Evolutionary conservation across 2,329 filamentous ascomycete species (phyloP).

Genomic region (Lecanicillium sp.): DNA sequence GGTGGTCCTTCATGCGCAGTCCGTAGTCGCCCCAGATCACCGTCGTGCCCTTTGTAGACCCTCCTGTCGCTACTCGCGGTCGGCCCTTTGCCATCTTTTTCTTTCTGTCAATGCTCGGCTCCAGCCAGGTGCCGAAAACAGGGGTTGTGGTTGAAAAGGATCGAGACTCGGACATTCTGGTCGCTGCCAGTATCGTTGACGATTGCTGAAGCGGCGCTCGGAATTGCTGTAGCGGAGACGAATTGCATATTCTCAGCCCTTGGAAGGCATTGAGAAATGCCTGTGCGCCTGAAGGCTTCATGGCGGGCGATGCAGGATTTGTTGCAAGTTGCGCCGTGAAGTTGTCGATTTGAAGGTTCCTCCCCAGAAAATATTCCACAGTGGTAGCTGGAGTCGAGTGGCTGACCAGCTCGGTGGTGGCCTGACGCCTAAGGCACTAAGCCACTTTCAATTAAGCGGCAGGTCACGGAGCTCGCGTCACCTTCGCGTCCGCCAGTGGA

Average conservation of each 20-base stretch:
- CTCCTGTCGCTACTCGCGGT: slow-evolving; percentile 80
- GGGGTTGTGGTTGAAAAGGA: slow-evolving; percentile 65
- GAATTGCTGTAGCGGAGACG: slow-evolving; percentile 31
- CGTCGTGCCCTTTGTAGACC: slow-evolving; percentile 85
- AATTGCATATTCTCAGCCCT: slow-evolving; percentile 36
- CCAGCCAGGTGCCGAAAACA: slow-evolving; percentile 66
- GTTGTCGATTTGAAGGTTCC: slow-evolving; percentile 13
- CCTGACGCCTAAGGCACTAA: slow-evolving; percentile 17
- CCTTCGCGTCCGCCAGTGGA: slow-evolving; percentile 29
- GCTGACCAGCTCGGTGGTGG: slow-evolving; percentile 8
- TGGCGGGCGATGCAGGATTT: slow-evolving; percentile 24
- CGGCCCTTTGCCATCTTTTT: slow-evolving; percentile 89
- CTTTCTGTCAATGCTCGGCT: slow-evolving; percentile 67
- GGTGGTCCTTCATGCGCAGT: slow-evolving; percentile 85
- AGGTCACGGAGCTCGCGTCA: slow-evolving; percentile 37
- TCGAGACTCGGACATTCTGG: slow-evolving; percentile 37
- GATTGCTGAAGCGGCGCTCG: slow-evolving; percentile 23
- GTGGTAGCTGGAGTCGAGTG: not conserved
- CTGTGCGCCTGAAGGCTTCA: slow-evolving; percentile 37
- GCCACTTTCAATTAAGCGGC: slow-evolving; percentile 20
- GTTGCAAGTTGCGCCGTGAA: slow-evolving; percentile 13
- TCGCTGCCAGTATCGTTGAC: slow-evolving; percentile 18
- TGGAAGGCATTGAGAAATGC: slow-evolving; percentile 43
- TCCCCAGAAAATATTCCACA: slow-evolving; percentile 26
- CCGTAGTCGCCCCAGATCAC: slow-evolving; percentile 96